Percentiles rank a stretch among this genome's conserved stretches.
phyloP scores from a whole-genome alignment of 2,329 filamentous ascomycete genomes.

The Fonsecaea pugnacius region DNA sequence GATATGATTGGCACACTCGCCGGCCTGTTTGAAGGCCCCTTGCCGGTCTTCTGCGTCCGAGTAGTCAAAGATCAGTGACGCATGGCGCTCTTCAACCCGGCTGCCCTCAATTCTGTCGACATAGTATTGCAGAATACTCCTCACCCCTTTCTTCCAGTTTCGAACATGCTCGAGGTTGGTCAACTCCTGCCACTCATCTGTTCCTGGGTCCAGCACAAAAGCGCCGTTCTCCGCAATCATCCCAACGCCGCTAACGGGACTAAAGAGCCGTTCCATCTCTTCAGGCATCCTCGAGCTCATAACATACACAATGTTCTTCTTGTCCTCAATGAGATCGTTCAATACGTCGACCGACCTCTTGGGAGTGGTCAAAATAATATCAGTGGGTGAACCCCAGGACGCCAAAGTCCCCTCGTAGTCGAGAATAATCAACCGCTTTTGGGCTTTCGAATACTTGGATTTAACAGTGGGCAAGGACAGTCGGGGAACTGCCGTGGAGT shows the following conservation, averaged over 20 bases:
- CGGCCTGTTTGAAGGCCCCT: conserved; percentile 75
- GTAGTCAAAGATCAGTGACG: conserved; percentile 89
- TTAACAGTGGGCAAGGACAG: conserved; percentile 70
- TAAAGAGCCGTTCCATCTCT: conserved; percentile 85
- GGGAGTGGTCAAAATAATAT: conserved; percentile 83
- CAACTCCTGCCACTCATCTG: conserved; percentile 75
- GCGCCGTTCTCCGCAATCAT: conserved; percentile 95
- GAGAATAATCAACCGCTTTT: conserved; percentile 79
- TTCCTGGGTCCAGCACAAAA: conserved; percentile 73
- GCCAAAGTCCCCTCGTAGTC: conserved; percentile 94
- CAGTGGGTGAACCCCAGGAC: conserved; percentile 80
- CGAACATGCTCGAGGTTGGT: conserved; percentile 71
- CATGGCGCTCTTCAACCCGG: conserved; percentile 87
- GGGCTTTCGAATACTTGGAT: conserved; percentile 67
- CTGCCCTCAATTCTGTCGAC: conserved; percentile 85
- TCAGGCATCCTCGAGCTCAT: conserved; percentile 90
- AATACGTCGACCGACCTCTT: conserved; percentile 82
- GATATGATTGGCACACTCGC: conserved; percentile 90
- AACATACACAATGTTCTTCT: conserved; percentile 84
- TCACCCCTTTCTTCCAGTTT: conserved; percentile 82
- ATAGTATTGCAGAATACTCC: conserved; percentile 84
- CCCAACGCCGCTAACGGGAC: conserved; percentile 78
- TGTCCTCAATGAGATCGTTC: conserved; percentile 78
- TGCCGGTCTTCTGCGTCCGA: conserved; percentile 78
- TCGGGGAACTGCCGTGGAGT: conserved; percentile 84